These are phyloP conservation scores for Mycena sp. DNA, from an alignment of 1,284 basidiomycete genomes.

Conservation along the genomic window DNA sequence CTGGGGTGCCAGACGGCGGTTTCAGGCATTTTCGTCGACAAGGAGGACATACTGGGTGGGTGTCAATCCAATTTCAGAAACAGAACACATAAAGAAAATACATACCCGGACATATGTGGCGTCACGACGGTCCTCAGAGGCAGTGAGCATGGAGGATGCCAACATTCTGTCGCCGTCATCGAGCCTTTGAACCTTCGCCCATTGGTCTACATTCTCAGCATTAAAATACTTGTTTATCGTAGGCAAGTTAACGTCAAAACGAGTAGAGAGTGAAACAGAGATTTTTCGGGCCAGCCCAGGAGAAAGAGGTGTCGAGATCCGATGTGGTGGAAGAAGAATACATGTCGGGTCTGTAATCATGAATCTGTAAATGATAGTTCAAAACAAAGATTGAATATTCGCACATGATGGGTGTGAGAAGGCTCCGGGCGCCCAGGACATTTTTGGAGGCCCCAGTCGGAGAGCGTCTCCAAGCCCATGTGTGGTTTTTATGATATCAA, in stretches of 20 bases:
- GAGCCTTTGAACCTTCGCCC: constrained; percentile 36
- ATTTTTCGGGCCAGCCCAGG: constrained; percentile 7
- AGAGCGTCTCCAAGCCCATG: constrained; percentile 31
- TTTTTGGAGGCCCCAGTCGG: constrained; percentile 13
- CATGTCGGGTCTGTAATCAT: constrained; percentile 17
- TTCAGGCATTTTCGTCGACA: constrained; percentile 34
- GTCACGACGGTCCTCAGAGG: constrained; percentile 32
- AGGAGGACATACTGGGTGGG: constrained; percentile 26
- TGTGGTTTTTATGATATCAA: constrained; percentile 37
- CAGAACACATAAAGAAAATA: not conserved
- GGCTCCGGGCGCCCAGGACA: not conserved
- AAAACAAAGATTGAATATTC: not conserved
- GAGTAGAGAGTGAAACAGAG: constrained; percentile 20
- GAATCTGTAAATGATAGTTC: not conserved
- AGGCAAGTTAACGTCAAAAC: not conserved
- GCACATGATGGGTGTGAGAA: constrained; percentile 18
- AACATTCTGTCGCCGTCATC: constrained; percentile 35
- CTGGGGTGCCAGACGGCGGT: not conserved
- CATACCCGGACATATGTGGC: constrained; percentile 38
- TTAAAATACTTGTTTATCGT: constrained; percentile 6
- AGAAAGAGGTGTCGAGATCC: not conserved
- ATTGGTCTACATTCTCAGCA: constrained; percentile 29
- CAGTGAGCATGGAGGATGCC: constrained; percentile 20
- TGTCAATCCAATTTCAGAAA: too few species aligned
- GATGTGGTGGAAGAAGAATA: constrained; percentile 21